These are phyloP conservation scores for Diplogelasinospora grovesii DNA, from an alignment of 495 filamentous ascomycete genomes.

Conservation along the genomic window DNA sequence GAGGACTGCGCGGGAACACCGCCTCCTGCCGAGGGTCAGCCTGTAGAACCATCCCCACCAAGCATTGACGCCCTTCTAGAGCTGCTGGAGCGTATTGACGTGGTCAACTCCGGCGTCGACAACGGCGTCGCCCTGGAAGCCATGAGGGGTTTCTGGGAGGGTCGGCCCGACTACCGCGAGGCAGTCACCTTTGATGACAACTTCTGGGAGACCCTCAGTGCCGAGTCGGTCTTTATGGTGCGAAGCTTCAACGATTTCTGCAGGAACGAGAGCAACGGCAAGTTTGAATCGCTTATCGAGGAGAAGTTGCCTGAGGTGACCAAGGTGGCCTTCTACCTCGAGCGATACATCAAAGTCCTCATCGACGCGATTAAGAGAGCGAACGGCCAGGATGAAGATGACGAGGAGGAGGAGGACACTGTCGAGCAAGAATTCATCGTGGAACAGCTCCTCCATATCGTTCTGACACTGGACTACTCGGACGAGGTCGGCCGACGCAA, in stretches of 20 bases:
- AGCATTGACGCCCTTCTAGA: slow-evolving; percentile 74
- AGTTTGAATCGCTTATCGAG: slow-evolving; percentile 65
- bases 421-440: slow-evolving; percentile 89
- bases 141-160: slow-evolving; percentile 94
- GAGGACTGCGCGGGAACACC: slow-evolving; percentile 77
- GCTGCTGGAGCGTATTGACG: slow-evolving; percentile 87
- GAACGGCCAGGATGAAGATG: slow-evolving; percentile 45
- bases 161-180: slow-evolving; percentile 83
- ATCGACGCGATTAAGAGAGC: slow-evolving; percentile 57
- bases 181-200: slow-evolving; percentile 70
- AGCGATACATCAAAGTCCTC: slow-evolving; percentile 69
- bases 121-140: slow-evolving; percentile 85
- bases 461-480: slow-evolving; percentile 83
- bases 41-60: slow-evolving; percentile 49
- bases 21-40: slow-evolving; percentile 40
- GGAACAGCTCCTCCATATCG: slow-evolving; percentile 90
- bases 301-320: slow-evolving; percentile 95
- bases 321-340: slow-evolving; percentile 73
- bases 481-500: slow-evolving; percentile 91
- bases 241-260: slow-evolving; percentile 94
- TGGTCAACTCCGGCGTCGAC: slow-evolving; percentile 83
- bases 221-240: slow-evolving; percentile 80
- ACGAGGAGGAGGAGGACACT: slow-evolving; percentile 70
- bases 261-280: slow-evolving; percentile 58
- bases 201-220: slow-evolving; percentile 82